Evolutionary conservation across 2,329 filamentous ascomycete genomes (phyloP).

Genomic region (Mollisiaceae sp.): DNA sequence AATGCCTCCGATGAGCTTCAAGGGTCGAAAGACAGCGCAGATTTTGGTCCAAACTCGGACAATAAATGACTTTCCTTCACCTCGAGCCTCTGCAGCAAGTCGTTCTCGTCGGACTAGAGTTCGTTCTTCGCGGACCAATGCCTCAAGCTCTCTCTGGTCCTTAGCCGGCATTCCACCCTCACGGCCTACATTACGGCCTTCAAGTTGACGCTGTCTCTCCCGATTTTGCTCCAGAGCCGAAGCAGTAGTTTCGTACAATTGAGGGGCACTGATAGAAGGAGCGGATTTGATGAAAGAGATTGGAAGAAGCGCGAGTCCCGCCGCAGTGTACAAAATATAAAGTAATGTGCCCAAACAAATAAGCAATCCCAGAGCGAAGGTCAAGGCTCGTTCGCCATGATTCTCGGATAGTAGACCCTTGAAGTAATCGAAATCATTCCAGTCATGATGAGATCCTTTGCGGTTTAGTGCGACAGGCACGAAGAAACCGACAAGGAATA

Average conservation of each 20-base stretch:
- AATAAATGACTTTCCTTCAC: conserved; percentile 76
- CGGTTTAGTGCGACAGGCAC: conserved; percentile 77
- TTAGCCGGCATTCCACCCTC: conserved; percentile 78
- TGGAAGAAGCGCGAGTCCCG: conserved; percentile 86
- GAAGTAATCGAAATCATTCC: conserved; percentile 91
- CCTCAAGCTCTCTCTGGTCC: conserved; percentile 86
- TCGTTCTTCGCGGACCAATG: conserved; percentile 86
- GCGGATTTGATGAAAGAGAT: conserved; percentile 91
- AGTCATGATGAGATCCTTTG: conserved; percentile 71
- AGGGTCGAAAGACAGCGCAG: conserved; percentile 80
- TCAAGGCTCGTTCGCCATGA: conserved; percentile 89
- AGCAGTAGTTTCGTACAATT: conserved; percentile 76
- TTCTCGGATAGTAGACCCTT: conserved; percentile 83
- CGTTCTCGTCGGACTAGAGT: conserved; percentile 89
- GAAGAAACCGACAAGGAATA: conserved; percentile 95
- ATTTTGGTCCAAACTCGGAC: conserved; percentile 79
- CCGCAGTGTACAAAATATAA: conserved; percentile 87
- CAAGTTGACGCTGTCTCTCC: conserved; percentile 89
- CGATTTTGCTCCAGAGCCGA: conserved; percentile 85
- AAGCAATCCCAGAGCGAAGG: conserved; percentile 87
- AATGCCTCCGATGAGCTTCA: conserved; percentile 87
- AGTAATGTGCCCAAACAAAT: conserved; percentile 85
- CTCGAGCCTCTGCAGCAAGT: conserved; percentile 80
- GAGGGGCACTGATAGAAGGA: conserved; percentile 81
- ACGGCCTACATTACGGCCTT: conserved; percentile 80